These are phyloP conservation scores for Rhamnella rubrinervis DNA, from an alignment of 331 rosid species.

Conservation along the genomic window DNA sequence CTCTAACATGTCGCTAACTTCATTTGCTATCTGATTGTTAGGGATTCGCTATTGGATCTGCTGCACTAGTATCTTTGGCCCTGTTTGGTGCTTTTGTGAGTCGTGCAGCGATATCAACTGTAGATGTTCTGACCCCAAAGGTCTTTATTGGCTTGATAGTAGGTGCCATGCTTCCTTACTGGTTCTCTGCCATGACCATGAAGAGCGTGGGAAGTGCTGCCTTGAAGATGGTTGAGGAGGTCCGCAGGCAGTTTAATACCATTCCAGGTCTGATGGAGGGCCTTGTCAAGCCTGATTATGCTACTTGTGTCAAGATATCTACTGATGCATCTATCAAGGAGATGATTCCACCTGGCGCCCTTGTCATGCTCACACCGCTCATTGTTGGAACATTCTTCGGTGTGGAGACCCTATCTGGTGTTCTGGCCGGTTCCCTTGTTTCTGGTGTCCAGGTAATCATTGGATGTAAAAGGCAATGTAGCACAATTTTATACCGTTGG, in stretches of 20 bases:
- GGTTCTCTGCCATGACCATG: conserved; percentile 95
- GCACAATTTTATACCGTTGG: background rate
- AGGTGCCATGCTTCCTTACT: conserved; percentile 90
- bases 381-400: conserved; percentile 70
- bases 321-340: conserved; percentile 89
- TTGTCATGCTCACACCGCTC: conserved; percentile 89
- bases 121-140: conserved; percentile 79
- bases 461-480: background rate
- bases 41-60: conserved; percentile 89
- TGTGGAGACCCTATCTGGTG: conserved; percentile 77
- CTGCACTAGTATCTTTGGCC: conserved; percentile 77
- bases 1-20: conserved; percentile 9
- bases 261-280: conserved; percentile 85
- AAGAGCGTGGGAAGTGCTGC: conserved; percentile 93
- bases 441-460: conserved; percentile 78
- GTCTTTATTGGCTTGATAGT: conserved; percentile 76
- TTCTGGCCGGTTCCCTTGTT: conserved; percentile 77
- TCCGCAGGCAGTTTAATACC: conserved; percentile 75
- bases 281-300: conserved; percentile 64
- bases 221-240: conserved; percentile 86
- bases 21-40: conserved; percentile 13
- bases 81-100: conserved; percentile 81
- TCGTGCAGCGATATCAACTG: conserved; percentile 67
- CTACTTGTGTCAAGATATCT: conserved; percentile 80
- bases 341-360: conserved; percentile 90